These are phyloP conservation scores for Ophiostoma fasciatum DNA, from an alignment of 2,329 filamentous ascomycete genomes.

Conservation along the genomic window DNA sequence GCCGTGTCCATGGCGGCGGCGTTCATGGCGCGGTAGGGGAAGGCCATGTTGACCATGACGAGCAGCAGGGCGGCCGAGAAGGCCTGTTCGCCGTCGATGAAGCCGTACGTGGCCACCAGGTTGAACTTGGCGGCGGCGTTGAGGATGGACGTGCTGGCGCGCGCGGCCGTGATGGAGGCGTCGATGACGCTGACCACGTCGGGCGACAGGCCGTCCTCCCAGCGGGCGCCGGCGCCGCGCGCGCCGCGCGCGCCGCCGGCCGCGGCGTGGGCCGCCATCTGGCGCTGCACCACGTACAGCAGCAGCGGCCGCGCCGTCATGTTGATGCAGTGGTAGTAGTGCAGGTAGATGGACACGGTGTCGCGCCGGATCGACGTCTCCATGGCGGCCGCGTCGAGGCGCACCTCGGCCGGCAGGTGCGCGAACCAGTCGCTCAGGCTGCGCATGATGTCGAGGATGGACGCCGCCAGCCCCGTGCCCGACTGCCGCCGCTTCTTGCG, in stretches of 20 bases:
- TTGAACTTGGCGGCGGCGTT: conserved; percentile 1
- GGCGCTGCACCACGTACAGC: conserved; percentile 2
- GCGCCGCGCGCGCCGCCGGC: too few relatives aligned
- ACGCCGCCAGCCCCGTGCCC: background rate
- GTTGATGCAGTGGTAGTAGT: conserved; percentile 6
- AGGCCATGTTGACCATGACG: conserved; percentile 4
- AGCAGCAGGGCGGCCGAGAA: conserved; percentile 3
- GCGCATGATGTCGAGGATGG: background rate
- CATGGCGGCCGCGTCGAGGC: background rate
- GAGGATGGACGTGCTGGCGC: background rate
- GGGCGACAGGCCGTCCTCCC: conserved; percentile 2
- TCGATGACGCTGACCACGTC: conserved; percentile 1
- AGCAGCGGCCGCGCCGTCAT: conserved; percentile 3
- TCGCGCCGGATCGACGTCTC: background rate
- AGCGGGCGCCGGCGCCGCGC: background rate
- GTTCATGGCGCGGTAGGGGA: background rate
- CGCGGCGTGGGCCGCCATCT: background rate
- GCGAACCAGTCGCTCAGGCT: background rate
- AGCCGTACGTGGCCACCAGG: conserved; percentile 4
- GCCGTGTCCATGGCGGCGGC: conserved; percentile 1
- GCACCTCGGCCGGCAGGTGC: background rate
- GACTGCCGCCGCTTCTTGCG: background rate
- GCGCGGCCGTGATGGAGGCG: background rate
- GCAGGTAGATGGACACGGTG: conserved; percentile 1
- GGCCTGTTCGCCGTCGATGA: conserved; percentile 5